Evolutionary conservation across 345 rosid genomes (phyloP).

Genomic region (Populus nigra): DNA sequence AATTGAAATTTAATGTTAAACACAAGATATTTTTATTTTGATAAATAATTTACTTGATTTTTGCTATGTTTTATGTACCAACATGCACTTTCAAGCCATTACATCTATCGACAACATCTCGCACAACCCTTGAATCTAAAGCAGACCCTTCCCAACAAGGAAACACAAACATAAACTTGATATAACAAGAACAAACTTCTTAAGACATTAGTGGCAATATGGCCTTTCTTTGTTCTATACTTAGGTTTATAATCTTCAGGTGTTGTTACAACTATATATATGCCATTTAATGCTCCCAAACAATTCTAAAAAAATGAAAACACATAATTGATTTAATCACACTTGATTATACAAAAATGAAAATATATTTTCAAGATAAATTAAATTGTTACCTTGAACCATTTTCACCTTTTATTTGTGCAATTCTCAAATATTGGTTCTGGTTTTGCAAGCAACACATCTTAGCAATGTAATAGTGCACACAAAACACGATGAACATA

Average conservation of each 20-base stretch:
- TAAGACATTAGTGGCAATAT: conserved; percentile 6
- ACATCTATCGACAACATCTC: not conserved
- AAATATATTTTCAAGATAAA: not conserved
- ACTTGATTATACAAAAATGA: not conserved
- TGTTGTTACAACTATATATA: not conserved
- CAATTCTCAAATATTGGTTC: not conserved
- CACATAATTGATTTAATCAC: not conserved
- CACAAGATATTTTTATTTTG: no score
- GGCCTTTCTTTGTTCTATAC: not conserved
- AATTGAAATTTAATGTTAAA: no score
- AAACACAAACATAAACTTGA: conserved; percentile 1
- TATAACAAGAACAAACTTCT: not conserved
- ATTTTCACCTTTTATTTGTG: conserved; percentile 10
- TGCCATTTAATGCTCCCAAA: conserved; percentile 13
- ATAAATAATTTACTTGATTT: no score
- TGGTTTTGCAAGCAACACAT: not conserved
- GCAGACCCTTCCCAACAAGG: not conserved
- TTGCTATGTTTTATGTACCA: no score
- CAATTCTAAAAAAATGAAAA: conserved; percentile 5
- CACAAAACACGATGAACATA: no score
- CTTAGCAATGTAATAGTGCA: no score
- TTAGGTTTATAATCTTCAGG: not conserved
- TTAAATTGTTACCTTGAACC: conserved; percentile 8
- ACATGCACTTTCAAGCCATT: not conserved
- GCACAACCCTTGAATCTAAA: not conserved